A percentile compares a stretch with the other conserved stretches of the same genome.
phyloP scores from a whole-genome alignment of 345 rosid species.

The Hibiscus syriacus region DNA sequence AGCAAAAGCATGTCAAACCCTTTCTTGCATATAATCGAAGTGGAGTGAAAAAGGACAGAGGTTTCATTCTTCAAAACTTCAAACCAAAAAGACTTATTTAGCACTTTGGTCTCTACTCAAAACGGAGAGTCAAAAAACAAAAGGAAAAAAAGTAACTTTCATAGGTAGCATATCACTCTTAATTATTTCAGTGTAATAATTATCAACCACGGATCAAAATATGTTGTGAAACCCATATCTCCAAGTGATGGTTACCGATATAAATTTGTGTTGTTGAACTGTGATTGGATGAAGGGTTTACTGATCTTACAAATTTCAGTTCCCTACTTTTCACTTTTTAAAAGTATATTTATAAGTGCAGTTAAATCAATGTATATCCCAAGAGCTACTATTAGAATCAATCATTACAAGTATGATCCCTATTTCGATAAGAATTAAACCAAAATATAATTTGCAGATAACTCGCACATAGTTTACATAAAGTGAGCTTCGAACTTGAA shows the following conservation, averaged over 20 bases:
- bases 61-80: constrained; percentile 12
- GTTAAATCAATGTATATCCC: too few species aligned
- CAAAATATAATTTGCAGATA: too few species aligned
- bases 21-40: not conserved
- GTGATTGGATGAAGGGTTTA: not conserved
- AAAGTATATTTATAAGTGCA: too few species aligned
- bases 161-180: not conserved
- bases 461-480: too few species aligned
- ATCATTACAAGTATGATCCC: too few species aligned
- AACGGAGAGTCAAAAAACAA: too few species aligned
- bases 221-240: not conserved
- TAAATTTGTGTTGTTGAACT: not conserved
- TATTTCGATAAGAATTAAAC: too few species aligned
- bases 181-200: not conserved
- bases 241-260: not conserved
- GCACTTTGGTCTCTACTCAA: not conserved
- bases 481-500: too few species aligned
- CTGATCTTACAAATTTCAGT: not conserved
- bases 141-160: too few species aligned
- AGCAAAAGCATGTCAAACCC: not conserved
- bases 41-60: not conserved
- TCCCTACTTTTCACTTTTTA: too few species aligned
- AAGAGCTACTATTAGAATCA: too few species aligned
- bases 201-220: not conserved
- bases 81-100: not conserved